Conservation (phyloP, 2,329 filamentous ascomycete species). For the Fusarium domesticum region DNA sequence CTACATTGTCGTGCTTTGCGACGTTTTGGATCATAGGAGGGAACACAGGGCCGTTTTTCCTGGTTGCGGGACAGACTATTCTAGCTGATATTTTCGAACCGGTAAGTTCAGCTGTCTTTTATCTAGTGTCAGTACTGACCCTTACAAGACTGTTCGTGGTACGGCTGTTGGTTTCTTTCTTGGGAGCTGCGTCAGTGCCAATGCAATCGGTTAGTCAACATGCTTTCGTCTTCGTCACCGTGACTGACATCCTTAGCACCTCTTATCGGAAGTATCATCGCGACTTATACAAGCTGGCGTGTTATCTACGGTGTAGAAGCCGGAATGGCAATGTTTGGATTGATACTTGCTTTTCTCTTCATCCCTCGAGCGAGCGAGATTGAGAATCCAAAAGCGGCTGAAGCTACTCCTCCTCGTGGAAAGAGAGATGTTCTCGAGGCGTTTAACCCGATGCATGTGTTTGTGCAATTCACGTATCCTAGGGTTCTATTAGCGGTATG, state of each 20-base stretch:
- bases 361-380: conserved; percentile 24
- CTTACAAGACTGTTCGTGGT: conserved; percentile 19
- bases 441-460: conserved; percentile 28
- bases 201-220: conserved; percentile 21
- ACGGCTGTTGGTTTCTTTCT: conserved; percentile 29
- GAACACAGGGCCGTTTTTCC: conserved; percentile 26
- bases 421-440: conserved; percentile 16
- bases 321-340: conserved; percentile 25
- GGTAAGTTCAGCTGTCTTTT: conserved; percentile 2
- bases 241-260: conserved; percentile 12
- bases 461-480: conserved; percentile 25
- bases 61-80: conserved; percentile 28
- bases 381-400: conserved; percentile 19
- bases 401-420: conserved; percentile 9
- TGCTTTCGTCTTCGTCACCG: not conserved
- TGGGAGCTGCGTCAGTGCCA: conserved; percentile 26
- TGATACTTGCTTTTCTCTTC: conserved; percentile 25
- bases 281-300: conserved; percentile 28
- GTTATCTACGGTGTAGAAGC: conserved; percentile 29
- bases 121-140: not conserved
- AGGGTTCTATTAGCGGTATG: conserved; percentile 24
- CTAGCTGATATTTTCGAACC: conserved; percentile 28
- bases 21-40: conserved; percentile 26
- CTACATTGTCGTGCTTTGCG: conserved; percentile 22
- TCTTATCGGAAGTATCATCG: conserved; percentile 27